A percentile compares a stretch with the other conserved stretches of the same genome.
These are phyloP conservation scores for Claviceps fusiformis DNA, from an alignment of 2,329 filamentous ascomycete genomes.

Conservation along the genomic window DNA sequence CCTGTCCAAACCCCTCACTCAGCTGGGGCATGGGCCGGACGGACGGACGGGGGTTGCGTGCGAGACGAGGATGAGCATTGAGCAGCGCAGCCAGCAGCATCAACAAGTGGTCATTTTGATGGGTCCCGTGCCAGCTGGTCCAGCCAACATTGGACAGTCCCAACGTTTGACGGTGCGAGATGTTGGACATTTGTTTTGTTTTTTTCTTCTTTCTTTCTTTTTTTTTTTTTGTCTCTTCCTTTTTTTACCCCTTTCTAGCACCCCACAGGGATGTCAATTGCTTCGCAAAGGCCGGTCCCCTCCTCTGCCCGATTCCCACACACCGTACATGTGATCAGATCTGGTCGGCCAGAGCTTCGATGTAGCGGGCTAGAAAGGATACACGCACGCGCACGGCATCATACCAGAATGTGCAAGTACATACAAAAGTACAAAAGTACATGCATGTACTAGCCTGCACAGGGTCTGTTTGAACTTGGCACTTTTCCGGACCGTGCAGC, in stretches of 20 bases:
- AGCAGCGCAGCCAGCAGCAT: neutral
- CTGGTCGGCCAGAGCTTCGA: neutral
- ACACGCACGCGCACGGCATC: too few species aligned
- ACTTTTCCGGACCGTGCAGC: too few species aligned
- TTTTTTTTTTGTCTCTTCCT: too few species aligned
- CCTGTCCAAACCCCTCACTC: conserved; percentile 5
- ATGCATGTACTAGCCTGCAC: too few species aligned
- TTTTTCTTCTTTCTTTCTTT: too few species aligned
- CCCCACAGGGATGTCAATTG: too few species aligned
- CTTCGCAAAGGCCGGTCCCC: neutral
- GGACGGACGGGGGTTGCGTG: neutral
- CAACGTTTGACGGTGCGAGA: too few species aligned
- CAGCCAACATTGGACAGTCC: neutral
- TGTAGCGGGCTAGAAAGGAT: neutral
- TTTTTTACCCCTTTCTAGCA: too few species aligned
- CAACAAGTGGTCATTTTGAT: neutral
- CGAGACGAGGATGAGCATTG: neutral
- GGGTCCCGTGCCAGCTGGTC: neutral
- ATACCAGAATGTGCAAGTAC: fast-evolving
- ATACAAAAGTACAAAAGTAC: too few species aligned
- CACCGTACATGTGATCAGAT: neutral
- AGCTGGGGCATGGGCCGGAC: neutral
- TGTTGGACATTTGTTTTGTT: too few species aligned
- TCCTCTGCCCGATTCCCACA: neutral
- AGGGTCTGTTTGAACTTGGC: too few species aligned